Evolutionary conservation across 2,329 filamentous ascomycete genomes (phyloP).

Genomic region (Pseudogymnoascus sp.): DNA sequence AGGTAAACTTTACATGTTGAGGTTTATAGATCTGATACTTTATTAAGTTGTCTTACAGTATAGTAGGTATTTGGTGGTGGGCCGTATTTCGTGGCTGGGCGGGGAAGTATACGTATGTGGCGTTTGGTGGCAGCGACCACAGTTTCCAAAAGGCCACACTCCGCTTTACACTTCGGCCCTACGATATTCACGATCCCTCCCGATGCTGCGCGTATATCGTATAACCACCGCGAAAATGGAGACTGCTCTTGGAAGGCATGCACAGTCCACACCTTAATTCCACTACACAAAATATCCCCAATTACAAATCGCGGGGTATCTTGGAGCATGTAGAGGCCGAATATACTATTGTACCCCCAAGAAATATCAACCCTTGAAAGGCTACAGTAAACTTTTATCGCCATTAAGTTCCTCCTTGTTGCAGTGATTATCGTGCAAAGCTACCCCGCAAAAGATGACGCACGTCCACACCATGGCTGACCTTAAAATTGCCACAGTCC

Average conservation of each 20-base stretch:
- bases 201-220: neutral
- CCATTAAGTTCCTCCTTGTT: neutral
- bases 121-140: neutral
- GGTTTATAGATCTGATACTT: neutral
- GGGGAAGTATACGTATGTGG: neutral
- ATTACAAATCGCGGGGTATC: neutral
- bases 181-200: neutral
- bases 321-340: neutral
- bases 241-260: neutral
- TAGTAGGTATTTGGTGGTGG: neutral
- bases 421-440: slow-evolving; percentile 13
- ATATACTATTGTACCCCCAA: neutral
- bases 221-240: neutral
- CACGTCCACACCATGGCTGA: neutral
- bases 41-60: neutral
- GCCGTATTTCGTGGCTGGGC: neutral
- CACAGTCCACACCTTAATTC: slow-evolving; percentile 4
- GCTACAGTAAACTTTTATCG: neutral
- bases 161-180: neutral
- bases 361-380: neutral
- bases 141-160: neutral
- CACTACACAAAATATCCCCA: neutral
- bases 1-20: neutral
- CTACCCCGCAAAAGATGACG: slow-evolving; percentile 12
- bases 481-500: slow-evolving; percentile 3